phyloP scores from a whole-genome alignment of 2,329 filamentous ascomycete genomes.

The Ilyonectria mors-panacis region DNA sequence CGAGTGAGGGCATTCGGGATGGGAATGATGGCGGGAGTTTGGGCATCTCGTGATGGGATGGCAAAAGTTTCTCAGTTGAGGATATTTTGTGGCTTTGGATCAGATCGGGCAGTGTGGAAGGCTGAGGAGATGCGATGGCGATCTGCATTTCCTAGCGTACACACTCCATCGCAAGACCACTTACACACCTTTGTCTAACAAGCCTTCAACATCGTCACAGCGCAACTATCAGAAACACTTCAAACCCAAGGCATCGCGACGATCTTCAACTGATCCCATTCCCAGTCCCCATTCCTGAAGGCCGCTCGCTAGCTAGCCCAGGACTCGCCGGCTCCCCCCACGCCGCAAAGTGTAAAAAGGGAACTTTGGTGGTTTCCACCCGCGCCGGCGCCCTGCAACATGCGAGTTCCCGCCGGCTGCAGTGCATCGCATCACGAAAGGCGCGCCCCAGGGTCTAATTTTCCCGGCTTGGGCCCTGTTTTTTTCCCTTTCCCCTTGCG shows the following conservation, averaged over 20 bases:
- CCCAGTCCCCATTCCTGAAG: background rate
- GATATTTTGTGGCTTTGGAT: background rate
- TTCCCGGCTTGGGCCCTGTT: background rate
- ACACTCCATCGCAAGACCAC: background rate
- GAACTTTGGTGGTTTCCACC: slow-evolving; percentile 25
- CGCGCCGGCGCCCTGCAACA: background rate
- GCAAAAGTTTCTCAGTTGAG: background rate
- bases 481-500: background rate
- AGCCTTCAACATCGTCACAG: background rate
- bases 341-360: slow-evolving; percentile 25
- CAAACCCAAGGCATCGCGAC: background rate
- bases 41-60: background rate
- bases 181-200: background rate
- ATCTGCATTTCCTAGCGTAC: background rate
- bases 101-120: background rate
- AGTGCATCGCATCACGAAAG: background rate
- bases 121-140: background rate
- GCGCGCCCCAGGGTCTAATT: background rate
- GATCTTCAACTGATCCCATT: background rate
- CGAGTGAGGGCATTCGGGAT: slow-evolving; percentile 15
- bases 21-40: background rate
- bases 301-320: slow-evolving; percentile 3
- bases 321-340: slow-evolving; percentile 16
- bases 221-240: too few species aligned
- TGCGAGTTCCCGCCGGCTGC: slow-evolving; percentile 3